phyloP scores from a whole-genome alignment of 164 flowering plant species.

The Umbellularia californica region DNA sequence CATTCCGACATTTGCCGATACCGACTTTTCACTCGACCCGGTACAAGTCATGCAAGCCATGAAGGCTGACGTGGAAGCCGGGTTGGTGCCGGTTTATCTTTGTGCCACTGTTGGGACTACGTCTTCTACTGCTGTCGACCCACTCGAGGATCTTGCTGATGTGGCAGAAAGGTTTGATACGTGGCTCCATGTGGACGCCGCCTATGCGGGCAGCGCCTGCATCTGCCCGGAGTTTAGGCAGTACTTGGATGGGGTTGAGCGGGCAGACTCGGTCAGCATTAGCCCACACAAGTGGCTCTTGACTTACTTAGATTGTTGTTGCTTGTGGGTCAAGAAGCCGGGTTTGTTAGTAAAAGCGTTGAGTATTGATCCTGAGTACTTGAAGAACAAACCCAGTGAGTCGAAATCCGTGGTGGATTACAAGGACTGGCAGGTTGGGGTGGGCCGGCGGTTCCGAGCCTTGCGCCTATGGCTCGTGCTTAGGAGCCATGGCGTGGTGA shows the following conservation, averaged over 20 bases:
- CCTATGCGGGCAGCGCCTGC: too few relatives aligned
- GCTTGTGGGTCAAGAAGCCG: slow-evolving; percentile 15
- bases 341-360: background rate
- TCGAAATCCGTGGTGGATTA: slow-evolving; percentile 12
- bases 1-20: slow-evolving; percentile 21
- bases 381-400: slow-evolving; percentile 5
- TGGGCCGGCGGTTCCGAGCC: slow-evolving; percentile 7
- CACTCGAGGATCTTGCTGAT: slow-evolving; percentile 29
- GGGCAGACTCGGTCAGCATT: slow-evolving; percentile 43
- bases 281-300: slow-evolving; percentile 29
- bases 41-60: slow-evolving; percentile 9
- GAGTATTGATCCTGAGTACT: background rate
- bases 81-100: slow-evolving; percentile 44
- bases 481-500: slow-evolving; percentile 9
- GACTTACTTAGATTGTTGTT: slow-evolving; percentile 12
- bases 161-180: slow-evolving; percentile 29
- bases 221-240: too few relatives aligned
- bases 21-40: slow-evolving; percentile 30
- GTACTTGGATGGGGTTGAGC: slow-evolving; percentile 25
- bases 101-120: slow-evolving; percentile 21
- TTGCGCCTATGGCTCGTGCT: slow-evolving; percentile 7
- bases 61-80: slow-evolving; percentile 36
- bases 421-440: slow-evolving; percentile 17
- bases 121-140: slow-evolving; percentile 45
- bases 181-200: slow-evolving; percentile 54